Evolutionary conservation across 2,329 filamentous ascomycete genomes (phyloP).

Genomic region (Emericellopsis cladophorae): DNA sequence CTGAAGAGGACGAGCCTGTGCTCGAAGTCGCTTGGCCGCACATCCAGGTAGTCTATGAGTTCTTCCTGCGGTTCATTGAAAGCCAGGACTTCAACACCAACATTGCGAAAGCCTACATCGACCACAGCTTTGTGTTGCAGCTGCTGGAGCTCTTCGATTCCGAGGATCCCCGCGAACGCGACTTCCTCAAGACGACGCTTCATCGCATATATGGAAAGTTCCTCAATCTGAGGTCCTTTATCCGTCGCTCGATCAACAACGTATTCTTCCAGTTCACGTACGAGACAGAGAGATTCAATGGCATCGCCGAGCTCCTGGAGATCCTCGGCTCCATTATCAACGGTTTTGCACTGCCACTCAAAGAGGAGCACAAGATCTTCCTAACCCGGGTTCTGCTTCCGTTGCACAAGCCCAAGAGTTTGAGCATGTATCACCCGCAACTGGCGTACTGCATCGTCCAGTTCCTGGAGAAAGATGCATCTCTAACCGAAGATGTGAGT

Average conservation of each 20-base stretch:
- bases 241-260: conserved; percentile 97
- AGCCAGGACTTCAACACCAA: conserved; percentile 99
- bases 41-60: conserved; percentile 98
- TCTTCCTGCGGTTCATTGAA: conserved; percentile 97
- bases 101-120: conserved; percentile 96
- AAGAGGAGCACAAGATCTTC: conserved; percentile 98
- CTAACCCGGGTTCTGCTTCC: conserved; percentile 85
- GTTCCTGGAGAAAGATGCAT: conserved; percentile 95
- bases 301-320: conserved; percentile 90
- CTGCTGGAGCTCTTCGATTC: conserved; percentile 97
- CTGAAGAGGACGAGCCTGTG: conserved; percentile 95
- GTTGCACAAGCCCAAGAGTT: conserved; percentile 93
- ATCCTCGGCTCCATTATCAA: conserved; percentile 99
- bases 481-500: conserved; percentile 84
- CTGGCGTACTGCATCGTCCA: conserved; percentile 98
- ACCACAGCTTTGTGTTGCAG: conserved; percentile 93
- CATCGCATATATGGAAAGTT: conserved; percentile 99
- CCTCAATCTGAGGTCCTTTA: conserved; percentile 92
- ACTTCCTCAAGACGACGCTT: conserved; percentile 95
- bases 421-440: conserved; percentile 99
- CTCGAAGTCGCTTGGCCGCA: conserved; percentile 98
- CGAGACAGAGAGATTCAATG: conserved; percentile 96
- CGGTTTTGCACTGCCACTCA: conserved; percentile 88
- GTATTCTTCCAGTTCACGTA: conserved; percentile 99
- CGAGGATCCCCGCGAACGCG: conserved; percentile 88